Base-by-base conservation (phyloP, 2,329 filamentous ascomycete species). In the Trichoderma sp. region DNA sequence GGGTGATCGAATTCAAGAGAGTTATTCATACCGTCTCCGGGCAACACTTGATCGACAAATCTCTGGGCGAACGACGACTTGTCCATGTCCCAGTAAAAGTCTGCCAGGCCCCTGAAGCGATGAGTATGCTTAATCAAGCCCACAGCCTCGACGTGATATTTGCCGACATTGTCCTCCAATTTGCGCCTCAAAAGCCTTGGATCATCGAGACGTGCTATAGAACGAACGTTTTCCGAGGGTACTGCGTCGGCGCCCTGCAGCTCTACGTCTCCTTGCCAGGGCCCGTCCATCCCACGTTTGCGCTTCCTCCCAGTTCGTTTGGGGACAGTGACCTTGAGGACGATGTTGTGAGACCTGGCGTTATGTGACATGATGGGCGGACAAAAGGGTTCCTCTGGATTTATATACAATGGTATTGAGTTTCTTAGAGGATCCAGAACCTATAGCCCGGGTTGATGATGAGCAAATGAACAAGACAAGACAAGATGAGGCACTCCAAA, bases 251-350 rank as follows among this genome's bases (percentile, higher is more conserved):
- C 67, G 65, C 78, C 73, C 2, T 75, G 56, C 17, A 79, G 70
- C 13, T 80, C 74, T 5, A 78, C 39, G 60, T 82, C 79, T 4
- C 83, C 83, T 48, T 83, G 79, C 75, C 88, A 94, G 0, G 90
- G 88, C 5, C 84, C 90, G 66, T 89, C 77, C 5, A 88, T 88
- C n/a, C 92, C 93, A 72, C 90, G 85, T 80, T 94, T 97, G 68
- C 94, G 87, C 79, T 92, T 97, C 69, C 93, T 87, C 3, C 94
- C 94, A 2, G 93, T 97, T 67, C 92, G 84, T 77, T 90, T 95
- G 0, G 95, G 94, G 1, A 98, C 88, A 0, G 90, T 93, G 66
- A 99, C 85, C 76, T 93, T 94, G 64, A 99, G 83, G 22, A 98
- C 84, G 22, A 98, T 81, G 75, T 97, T 97, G 75, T 93, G 92